Base-by-base conservation (phyloP, 2,329 filamentous ascomycete species). In the Fusarium lyarnte region DNA sequence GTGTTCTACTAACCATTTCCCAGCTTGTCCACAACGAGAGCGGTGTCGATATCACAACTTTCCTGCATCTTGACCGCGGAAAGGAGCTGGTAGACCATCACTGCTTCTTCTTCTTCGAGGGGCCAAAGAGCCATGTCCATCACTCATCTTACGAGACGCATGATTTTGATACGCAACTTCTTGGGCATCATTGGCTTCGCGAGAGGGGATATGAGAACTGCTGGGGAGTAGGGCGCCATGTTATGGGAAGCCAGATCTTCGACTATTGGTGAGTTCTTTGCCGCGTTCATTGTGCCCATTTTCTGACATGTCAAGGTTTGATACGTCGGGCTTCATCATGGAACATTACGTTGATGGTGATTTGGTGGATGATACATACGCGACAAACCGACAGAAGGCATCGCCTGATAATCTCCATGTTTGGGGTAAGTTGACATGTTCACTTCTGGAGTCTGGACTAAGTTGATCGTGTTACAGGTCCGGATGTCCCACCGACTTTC, bases 1-100 rank as follows among this genome's bases (percentile, higher is more conserved):
- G 0, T 6, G 3, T 12, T 2, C 29, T 0, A 49, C 45, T 49
- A 12, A 49, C 29, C 13, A 31, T 5, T 0, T 12, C 0, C 14
- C 21, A 49, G 46, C 46, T 49, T 17, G 46, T 49, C 3, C 12
- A 49, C 21, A 31, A 33, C 10, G 29, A 49, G 4, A 33, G 14
- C 6, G 46, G 46, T 5, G 6, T 2, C 6, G 29, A 49, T 2
- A 49, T 49, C 1, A 31, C 46, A 23, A 31, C 46, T 3, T 49
- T 49, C 10, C 7, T 49, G 6, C 46, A 49, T 33, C 29, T 49
- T 0, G 46, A 49, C n/a, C 27, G 46, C 2, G 46, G 27, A 12
- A 31, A n/a, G 3, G 21, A 49, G 5, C 14, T 33, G 0, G 29
- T 49, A 12, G 46, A 49, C 29, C 46, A 49, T n/a, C 46, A 49